These are phyloP conservation scores for Penicillium nucicola DNA, from an alignment of 495 filamentous ascomycete genomes.

Conservation along the genomic window DNA sequence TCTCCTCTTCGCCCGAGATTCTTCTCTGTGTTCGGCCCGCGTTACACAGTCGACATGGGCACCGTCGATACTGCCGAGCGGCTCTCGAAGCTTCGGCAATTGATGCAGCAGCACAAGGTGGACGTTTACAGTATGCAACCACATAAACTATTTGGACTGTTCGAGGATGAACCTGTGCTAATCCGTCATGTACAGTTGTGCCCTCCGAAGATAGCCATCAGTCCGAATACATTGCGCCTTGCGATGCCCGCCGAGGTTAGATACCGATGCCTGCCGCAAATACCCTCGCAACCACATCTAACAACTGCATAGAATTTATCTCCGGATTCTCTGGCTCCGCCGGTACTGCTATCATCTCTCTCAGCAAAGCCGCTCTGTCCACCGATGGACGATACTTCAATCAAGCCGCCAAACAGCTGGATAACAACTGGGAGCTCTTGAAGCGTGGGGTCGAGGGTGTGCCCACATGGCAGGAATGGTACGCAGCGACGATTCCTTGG, in stretches of 20 bases:
- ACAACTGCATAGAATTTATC: slow-evolving; percentile 62
- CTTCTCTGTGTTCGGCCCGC: slow-evolving; percentile 37
- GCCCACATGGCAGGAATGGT: slow-evolving; percentile 98
- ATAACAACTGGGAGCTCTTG: slow-evolving; percentile 85
- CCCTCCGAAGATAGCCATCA: slow-evolving; percentile 97
- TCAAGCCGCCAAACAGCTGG: slow-evolving; percentile 89
- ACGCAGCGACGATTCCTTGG: slow-evolving; percentile 11
- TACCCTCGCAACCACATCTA: slow-evolving; percentile 6
- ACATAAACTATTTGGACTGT: neutral
- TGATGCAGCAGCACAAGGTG: slow-evolving; percentile 85
- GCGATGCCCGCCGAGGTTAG: slow-evolving; percentile 83
- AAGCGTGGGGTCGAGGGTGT: slow-evolving; percentile 93
- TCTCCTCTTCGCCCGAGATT: slow-evolving; percentile 28
- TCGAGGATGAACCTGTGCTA: slow-evolving; percentile 5
- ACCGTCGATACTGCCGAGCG: slow-evolving; percentile 78
- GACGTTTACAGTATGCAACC: slow-evolving; percentile 85
- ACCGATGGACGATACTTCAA: slow-evolving; percentile 99
- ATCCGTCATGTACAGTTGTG: slow-evolving; percentile 61
- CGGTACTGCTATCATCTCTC: slow-evolving; percentile 85
- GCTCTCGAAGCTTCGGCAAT: slow-evolving; percentile 68
- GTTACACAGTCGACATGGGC: slow-evolving; percentile 65
- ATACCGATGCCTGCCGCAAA: slow-evolving; percentile 1
- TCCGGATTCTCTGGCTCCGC: slow-evolving; percentile 95
- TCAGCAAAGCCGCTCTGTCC: slow-evolving; percentile 81
- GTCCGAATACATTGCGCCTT: slow-evolving; percentile 95